Evolutionary conservation across 176 grass and related monocot genomes (phyloP).

Genomic region (Oryza officinalis): DNA sequence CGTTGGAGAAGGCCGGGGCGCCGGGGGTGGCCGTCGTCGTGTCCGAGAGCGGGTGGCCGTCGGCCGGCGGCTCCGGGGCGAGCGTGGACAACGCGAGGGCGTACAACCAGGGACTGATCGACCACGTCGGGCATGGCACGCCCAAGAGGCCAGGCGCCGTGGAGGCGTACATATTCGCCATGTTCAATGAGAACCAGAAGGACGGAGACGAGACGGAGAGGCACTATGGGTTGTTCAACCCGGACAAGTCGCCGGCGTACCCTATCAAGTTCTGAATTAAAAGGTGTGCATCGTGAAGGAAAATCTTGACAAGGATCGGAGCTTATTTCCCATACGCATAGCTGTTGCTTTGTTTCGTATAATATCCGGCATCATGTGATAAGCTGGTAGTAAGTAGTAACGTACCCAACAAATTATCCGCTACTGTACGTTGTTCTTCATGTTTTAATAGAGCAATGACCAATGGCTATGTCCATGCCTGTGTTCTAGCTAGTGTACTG

Average conservation of each 20-base stretch:
- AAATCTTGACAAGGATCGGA: no score
- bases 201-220: conserved; percentile 19
- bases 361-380: no score
- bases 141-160: conserved; percentile 45
- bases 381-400: no score
- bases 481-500: no score
- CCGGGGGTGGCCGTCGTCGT: conserved; percentile 42
- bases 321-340: no score
- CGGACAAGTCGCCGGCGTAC: conserved; percentile 43
- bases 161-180: conserved; percentile 70
- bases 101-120: conserved; percentile 75
- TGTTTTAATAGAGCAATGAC: no score
- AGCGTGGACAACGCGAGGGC: conserved; percentile 43
- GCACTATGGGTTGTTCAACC: conserved; percentile 73
- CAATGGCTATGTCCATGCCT: no score
- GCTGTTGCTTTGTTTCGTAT: no score
- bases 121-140: conserved; percentile 55
- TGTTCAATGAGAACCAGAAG: conserved; percentile 86
- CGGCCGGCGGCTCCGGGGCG: conserved; percentile 44
- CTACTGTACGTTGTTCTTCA: no score
- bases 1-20: conserved; percentile 40
- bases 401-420: no score
- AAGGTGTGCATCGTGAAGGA: no score
- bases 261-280: background rate
- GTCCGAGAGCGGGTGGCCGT: conserved; percentile 85